Evolutionary conservation across 2,329 filamentous ascomycete species (phyloP).

Genomic region (Paracoccidioides lutzii): DNA sequence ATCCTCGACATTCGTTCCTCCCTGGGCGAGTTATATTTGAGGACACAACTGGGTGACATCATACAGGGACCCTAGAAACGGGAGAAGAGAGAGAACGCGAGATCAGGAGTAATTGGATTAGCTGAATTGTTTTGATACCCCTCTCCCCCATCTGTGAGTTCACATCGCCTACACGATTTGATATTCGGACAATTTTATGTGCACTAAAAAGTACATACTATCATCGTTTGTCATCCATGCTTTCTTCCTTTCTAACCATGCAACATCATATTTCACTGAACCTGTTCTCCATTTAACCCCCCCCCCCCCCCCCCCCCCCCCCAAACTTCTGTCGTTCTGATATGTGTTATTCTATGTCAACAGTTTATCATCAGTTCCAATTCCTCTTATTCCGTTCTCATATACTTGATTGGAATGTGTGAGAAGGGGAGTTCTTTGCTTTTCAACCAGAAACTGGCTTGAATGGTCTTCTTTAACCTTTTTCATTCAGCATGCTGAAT

Average conservation of each 20-base stretch:
- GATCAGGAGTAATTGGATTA: neutral
- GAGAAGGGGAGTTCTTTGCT: no score
- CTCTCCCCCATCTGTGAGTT: neutral
- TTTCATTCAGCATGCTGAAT: no score
- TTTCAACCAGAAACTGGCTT: no score
- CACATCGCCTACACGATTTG: neutral
- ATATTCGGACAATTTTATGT: neutral
- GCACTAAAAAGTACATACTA: neutral
- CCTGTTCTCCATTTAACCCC: neutral
- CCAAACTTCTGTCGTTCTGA: neutral
- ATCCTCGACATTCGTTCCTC: neutral
- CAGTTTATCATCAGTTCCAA: neutral
- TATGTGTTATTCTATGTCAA: neutral
- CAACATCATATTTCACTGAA: neutral
- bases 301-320: neutral
- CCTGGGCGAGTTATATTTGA: constrained; percentile 2
- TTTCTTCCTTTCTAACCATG: neutral
- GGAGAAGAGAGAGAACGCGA: constrained; percentile 1
- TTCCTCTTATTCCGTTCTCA: neutral
- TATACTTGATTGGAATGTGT: no score
- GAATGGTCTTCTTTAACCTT: no score
- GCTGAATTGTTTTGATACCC: constrained; percentile 1
- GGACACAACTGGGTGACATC: neutral
- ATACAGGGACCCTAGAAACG: neutral
- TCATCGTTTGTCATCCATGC: neutral